Conservation (phyloP, 257 asterid species). For the Nicotiana otophora region DNA sequence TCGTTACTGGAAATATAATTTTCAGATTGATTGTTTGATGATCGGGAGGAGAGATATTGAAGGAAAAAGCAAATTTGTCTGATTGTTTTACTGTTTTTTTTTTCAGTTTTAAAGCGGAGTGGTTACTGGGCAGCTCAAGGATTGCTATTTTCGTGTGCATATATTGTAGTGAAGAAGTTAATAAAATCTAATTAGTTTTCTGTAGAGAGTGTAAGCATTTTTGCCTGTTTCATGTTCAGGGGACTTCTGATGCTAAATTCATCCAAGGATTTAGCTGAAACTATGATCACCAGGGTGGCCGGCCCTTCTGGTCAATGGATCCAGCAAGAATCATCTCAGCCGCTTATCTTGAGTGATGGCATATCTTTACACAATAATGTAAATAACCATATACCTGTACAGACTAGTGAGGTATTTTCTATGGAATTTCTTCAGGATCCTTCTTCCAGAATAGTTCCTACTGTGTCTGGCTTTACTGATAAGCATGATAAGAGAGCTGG, state of each 20-base stretch:
- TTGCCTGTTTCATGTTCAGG: not conserved
- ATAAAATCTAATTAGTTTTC: not conserved
- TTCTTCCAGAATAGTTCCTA: slow-evolving; percentile 32
- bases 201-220: not conserved
- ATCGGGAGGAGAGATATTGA: slow-evolving; percentile 24
- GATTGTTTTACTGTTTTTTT: slow-evolving; percentile 23
- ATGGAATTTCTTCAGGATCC: slow-evolving; percentile 47
- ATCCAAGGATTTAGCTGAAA: slow-evolving; percentile 31
- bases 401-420: slow-evolving; percentile 56
- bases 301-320: slow-evolving; percentile 31
- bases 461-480: slow-evolving; percentile 24
- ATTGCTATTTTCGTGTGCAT: not conserved
- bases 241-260: slow-evolving; percentile 19
- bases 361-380: slow-evolving; percentile 22
- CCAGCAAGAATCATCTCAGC: slow-evolving; percentile 30
- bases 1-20: slow-evolving; percentile 13
- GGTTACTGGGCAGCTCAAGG: not conserved
- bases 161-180: slow-evolving; percentile 18
- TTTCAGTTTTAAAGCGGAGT: not conserved
- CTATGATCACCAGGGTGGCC: slow-evolving; percentile 29
- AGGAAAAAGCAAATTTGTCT: not conserved
- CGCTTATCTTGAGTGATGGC: slow-evolving; percentile 18
- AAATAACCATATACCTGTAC: slow-evolving; percentile 38
- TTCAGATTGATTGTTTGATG: slow-evolving; percentile 26
- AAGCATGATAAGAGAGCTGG: slow-evolving; percentile 27